phyloP scores from a whole-genome alignment of 2,329 filamentous ascomycete genomes.

The Monilinia fructigena region DNA sequence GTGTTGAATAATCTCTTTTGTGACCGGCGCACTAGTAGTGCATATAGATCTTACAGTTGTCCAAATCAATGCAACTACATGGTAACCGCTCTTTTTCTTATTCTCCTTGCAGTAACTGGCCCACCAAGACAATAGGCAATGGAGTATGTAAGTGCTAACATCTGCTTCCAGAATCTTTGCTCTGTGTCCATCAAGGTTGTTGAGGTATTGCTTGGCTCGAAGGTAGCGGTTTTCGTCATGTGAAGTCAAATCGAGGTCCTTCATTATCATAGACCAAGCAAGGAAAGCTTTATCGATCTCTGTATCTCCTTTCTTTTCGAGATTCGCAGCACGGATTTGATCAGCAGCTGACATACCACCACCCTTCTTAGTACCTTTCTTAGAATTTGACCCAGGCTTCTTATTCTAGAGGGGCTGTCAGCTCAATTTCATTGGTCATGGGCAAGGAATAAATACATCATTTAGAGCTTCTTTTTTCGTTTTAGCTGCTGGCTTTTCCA shows the following conservation, averaged over 20 bases:
- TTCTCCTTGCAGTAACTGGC: constrained; percentile 42
- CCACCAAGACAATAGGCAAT: constrained; percentile 51
- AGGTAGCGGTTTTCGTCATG: constrained; percentile 39
- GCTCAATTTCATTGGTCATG: not conserved
- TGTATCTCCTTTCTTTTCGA: constrained; percentile 35
- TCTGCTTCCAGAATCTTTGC: constrained; percentile 39
- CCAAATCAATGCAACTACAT: constrained; percentile 50
- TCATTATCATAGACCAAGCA: constrained; percentile 38
- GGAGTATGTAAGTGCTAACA: constrained; percentile 48
- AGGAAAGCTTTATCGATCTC: constrained; percentile 39
- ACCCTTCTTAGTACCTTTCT: constrained; percentile 41
- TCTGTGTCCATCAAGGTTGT: constrained; percentile 36
- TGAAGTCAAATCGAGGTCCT: constrained; percentile 33
- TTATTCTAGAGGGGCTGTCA: constrained; percentile 22
- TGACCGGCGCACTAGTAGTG: constrained; percentile 42
- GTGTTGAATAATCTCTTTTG: constrained; percentile 44
- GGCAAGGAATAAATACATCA: constrained; percentile 19
- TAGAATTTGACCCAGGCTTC: constrained; percentile 23
- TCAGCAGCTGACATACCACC: constrained; percentile 42
- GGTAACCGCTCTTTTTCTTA: constrained; percentile 40
- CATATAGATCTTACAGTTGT: constrained; percentile 44
- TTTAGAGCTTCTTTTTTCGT: constrained; percentile 33
- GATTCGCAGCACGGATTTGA: constrained; percentile 39
- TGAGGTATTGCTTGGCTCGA: constrained; percentile 36
- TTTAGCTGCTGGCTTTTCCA: constrained; percentile 27